Percentiles rank a stretch among this genome's conserved stretches.
These are phyloP conservation scores for Suillus sp. DNA, from an alignment of 768 basidiomycete species.

Conservation along the genomic window DNA sequence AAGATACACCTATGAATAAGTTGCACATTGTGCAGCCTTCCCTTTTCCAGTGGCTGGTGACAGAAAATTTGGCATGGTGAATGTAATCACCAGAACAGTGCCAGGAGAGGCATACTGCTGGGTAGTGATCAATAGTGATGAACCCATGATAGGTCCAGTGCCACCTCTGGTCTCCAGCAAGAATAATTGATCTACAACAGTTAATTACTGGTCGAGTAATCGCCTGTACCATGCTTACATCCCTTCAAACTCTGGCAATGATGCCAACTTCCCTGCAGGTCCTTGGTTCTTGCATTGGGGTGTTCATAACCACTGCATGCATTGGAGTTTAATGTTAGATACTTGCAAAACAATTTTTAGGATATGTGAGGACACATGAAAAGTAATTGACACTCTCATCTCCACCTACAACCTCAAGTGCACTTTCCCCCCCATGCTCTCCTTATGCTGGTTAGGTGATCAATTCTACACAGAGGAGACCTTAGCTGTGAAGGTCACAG, in stretches of 20 bases:
- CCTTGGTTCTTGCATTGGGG: neutral
- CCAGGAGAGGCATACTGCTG: neutral
- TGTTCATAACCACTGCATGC: neutral
- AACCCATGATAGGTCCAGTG: neutral
- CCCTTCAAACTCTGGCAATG: neutral
- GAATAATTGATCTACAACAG: neutral
- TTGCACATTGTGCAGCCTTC: neutral
- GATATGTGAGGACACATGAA: neutral
- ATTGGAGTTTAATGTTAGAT: neutral
- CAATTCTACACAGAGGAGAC: neutral
- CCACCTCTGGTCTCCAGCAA: neutral
- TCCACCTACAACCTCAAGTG: neutral
- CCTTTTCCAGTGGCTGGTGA: neutral
- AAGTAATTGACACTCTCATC: neutral
- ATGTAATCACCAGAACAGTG: neutral
- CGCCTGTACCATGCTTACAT: neutral
- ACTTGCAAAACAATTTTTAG: neutral
- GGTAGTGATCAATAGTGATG: neutral
- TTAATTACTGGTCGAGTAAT: neutral
- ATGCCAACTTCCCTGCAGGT: neutral
- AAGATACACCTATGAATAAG: neutral
- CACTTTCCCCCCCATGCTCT: neutral
- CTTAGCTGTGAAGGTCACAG: neutral
- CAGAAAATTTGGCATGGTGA: neutral
- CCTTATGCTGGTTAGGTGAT: neutral